These are phyloP conservation scores for Hyaloscypha hepaticicola DNA, from an alignment of 495 filamentous ascomycete genomes.

Conservation along the genomic window DNA sequence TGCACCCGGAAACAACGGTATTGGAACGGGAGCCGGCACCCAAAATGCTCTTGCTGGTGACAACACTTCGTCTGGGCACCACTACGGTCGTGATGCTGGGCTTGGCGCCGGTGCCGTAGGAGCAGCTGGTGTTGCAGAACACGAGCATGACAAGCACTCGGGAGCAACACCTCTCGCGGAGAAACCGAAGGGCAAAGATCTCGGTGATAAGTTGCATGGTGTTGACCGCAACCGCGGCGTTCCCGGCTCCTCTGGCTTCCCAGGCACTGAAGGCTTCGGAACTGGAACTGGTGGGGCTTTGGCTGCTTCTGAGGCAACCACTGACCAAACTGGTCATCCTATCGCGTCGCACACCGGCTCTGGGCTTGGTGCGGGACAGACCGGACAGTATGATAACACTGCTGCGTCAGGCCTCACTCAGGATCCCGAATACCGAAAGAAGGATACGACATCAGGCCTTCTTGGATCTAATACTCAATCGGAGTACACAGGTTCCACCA, in stretches of 20 bases:
- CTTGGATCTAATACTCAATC: background rate
- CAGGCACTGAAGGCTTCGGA: constrained; percentile 14
- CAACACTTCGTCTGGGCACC: background rate
- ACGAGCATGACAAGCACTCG: constrained; percentile 14
- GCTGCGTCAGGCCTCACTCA: constrained; percentile 1
- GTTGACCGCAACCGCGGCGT: constrained; percentile 24
- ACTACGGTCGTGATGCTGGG: constrained; percentile 1
- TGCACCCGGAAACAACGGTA: background rate
- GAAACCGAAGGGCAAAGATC: constrained; percentile 8
- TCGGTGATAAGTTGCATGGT: constrained; percentile 24
- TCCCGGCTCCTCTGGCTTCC: constrained; percentile 10
- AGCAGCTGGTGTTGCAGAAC: constrained; percentile 4
- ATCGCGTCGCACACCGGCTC: background rate
- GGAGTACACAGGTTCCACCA: background rate
- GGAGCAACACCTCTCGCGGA: constrained; percentile 1
- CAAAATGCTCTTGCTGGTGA: background rate
- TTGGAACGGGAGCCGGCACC: constrained; percentile 1
- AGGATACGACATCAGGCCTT: background rate
- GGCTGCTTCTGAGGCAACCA: constrained; percentile 10
- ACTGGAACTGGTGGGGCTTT: background rate
- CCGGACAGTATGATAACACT: background rate
- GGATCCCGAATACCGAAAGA: constrained; percentile 1
- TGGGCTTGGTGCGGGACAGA: background rate
- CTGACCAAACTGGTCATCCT: constrained; percentile 8
- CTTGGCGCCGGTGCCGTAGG: constrained; percentile 3